Conservation (phyloP, 768 basidiomycete species). For the Termitomyces sp. region DNA sequence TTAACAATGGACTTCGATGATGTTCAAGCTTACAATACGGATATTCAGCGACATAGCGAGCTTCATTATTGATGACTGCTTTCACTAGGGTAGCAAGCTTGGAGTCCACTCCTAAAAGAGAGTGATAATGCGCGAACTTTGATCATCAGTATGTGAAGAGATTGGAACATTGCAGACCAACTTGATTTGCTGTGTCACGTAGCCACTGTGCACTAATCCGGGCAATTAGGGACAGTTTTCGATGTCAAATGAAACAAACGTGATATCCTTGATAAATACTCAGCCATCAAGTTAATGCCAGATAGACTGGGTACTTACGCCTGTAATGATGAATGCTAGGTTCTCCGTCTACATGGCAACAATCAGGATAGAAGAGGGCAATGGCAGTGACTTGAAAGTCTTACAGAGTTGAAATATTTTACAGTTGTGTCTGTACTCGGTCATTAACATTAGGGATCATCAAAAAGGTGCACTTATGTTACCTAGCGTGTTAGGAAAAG, state of each 20-base stretch:
- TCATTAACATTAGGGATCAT: conserved; percentile 1
- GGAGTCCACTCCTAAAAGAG: conserved; percentile 49
- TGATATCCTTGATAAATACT: conserved; percentile 50
- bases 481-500: conserved; percentile 81
- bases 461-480: conserved; percentile 7
- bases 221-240: background rate
- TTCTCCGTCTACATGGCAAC: conserved; percentile 45
- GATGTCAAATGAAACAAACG: conserved; percentile 35
- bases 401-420: conserved; percentile 62
- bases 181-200: conserved; percentile 77
- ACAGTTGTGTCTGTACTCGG: conserved; percentile 62
- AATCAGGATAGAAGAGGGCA: background rate
- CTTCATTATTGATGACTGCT: conserved; percentile 80
- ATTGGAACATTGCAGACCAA: conserved; percentile 16
- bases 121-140: conserved; percentile 67
- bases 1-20: background rate
- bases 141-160: conserved; percentile 2
- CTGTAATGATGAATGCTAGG: conserved; percentile 76
- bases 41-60: conserved; percentile 62
- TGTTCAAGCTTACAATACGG: conserved; percentile 60
- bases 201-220: conserved; percentile 70
- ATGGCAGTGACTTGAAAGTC: background rate
- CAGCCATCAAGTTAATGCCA: background rate
- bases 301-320: conserved; percentile 34
- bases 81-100: conserved; percentile 52